These are phyloP conservation scores for Saccharum officinarum DNA, from an alignment of 176 grass and related monocot species.

Conservation along the genomic window DNA sequence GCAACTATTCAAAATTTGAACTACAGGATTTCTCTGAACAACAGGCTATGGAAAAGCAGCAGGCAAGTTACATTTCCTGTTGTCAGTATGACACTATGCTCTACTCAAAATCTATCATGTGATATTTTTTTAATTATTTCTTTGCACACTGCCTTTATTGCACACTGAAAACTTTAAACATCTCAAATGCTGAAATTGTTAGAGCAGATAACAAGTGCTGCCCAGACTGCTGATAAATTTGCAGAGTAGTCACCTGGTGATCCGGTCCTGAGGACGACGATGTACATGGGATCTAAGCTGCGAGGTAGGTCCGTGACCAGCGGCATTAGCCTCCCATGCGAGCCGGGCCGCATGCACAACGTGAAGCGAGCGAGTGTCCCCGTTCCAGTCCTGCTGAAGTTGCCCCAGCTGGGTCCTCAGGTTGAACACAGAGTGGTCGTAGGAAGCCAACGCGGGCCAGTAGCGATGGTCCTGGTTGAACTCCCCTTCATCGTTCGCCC, in stretches of 20 bases:
- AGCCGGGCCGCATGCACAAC: neutral
- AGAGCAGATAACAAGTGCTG: neutral
- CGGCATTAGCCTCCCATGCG: neutral
- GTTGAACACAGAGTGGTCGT: neutral
- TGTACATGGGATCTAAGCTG: neutral
- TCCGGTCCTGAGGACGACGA: neutral
- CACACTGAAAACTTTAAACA: too few relatives aligned
- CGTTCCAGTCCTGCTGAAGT: neutral
- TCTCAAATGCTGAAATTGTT: too few relatives aligned
- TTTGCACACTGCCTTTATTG: too few relatives aligned
- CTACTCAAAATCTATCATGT: neutral
- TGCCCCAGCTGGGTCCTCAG: neutral
- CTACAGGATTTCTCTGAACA: neutral
- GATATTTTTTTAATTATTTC: too few relatives aligned
- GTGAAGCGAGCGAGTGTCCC: neutral
- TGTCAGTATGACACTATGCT: too few relatives aligned
- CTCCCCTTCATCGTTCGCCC: too few relatives aligned
- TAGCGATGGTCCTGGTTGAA: too few relatives aligned
- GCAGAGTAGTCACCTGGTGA: neutral
- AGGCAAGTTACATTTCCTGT: neutral
- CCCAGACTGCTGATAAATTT: neutral
- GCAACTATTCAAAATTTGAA: neutral
- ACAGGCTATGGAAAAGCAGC: neutral
- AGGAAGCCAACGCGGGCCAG: too few relatives aligned
- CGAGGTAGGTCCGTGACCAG: neutral